These are phyloP conservation scores for Clitocybe nebularis DNA, from an alignment of 1,284 basidiomycete species.

Conservation along the genomic window DNA sequence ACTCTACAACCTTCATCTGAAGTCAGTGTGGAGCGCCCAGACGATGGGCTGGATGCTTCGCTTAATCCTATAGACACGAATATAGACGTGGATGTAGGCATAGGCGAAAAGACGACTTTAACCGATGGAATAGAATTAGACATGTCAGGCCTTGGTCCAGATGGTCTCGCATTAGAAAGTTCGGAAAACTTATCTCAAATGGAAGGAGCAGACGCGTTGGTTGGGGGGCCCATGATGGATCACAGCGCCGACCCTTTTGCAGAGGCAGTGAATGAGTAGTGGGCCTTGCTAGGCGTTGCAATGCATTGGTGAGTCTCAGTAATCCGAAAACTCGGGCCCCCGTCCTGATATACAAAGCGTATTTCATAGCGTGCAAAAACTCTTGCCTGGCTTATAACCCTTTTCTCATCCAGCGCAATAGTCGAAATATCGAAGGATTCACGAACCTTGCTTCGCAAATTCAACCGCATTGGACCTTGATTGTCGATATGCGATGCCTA, in stretches of 20 bases:
- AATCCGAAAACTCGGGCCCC: no score
- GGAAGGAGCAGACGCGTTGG: conserved; percentile 42
- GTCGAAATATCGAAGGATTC: no score
- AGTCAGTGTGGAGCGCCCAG: conserved; percentile 27
- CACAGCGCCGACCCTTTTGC: conserved; percentile 55
- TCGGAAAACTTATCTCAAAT: conserved; percentile 56
- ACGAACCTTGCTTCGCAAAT: no score
- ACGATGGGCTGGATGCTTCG: conserved; percentile 40
- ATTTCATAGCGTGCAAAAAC: no score
- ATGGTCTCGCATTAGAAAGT: conserved; percentile 54
- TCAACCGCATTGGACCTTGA: no score
- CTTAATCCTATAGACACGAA: conserved; percentile 44
- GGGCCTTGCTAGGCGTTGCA: no score
- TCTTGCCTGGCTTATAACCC: no score
- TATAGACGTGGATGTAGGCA: conserved; percentile 33
- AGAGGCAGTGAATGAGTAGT: conserved; percentile 15
- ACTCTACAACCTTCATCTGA: conserved; percentile 27
- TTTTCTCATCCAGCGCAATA: no score
- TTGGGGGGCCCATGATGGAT: conserved; percentile 63
- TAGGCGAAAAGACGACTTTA: conserved; percentile 25
- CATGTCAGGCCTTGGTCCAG: conserved; percentile 60
- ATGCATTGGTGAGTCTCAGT: no score
- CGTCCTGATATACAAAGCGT: no score
- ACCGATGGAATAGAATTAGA: conserved; percentile 44
- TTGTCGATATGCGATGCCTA: no score